Evolutionary conservation across 1,139 yeast species (phyloP), one percentile per base, ranked within the genome.

Genomic region (Zygoascus sp.): DNA sequence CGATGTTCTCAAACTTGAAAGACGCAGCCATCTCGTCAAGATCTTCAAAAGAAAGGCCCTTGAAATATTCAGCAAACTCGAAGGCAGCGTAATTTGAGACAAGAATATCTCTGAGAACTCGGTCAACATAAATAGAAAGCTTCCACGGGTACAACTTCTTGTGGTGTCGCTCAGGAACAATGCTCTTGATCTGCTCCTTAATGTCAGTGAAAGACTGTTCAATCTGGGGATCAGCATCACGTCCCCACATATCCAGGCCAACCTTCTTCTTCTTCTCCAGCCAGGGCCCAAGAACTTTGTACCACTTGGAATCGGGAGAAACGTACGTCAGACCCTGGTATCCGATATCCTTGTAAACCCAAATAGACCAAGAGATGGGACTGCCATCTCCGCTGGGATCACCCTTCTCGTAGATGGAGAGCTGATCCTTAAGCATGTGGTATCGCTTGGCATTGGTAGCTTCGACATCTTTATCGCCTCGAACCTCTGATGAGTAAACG

Each of bases 261-360:
- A 73, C 61, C 30, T 60, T 57, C 54, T 67, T 65, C 63, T 73
- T 73, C 61, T 71, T 73, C 46, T 57, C 56, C 42, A 73, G 60
- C 64, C 67, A 72, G 2, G 54, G 55, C 63, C 73, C 73, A 44
- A 73, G 67, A 2, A 72, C 60, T 50, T 65, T 48, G 56, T 58
- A 71, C 69, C 74, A 72, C 51, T 68, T 66, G 45, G 75, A 69
- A 17, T 67, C 55, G 15, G 76, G 75, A 5, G 67, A 58, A 17
- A 72, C 76, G 50, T 66, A 72, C 22, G 75, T 68, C 50, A 73
- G 59, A 2, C 75, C 77, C 60, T 73, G 77, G 57, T 62, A 72
- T 1, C 77, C 77, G 57, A 73, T 72, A 55, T 73, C 77, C 56
- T 73, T 73, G 61, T 74, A 73, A n/a, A 73, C 64, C 77, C 77